These are phyloP conservation scores for Lactifluus rugatus DNA, from an alignment of 768 basidiomycete species.

Conservation along the genomic window DNA sequence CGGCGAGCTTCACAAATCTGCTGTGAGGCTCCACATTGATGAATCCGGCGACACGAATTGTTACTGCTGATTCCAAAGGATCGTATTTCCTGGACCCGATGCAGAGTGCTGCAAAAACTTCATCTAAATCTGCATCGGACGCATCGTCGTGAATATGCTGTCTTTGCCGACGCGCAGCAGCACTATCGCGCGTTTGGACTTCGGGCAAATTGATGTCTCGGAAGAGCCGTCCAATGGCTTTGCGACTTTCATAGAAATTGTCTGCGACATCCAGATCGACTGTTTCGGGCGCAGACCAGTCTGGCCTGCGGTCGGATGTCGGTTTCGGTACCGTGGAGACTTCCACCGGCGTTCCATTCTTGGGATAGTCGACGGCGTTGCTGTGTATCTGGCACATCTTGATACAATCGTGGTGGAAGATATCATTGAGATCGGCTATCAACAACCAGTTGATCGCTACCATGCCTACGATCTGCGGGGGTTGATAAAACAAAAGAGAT, in stretches of 20 bases:
- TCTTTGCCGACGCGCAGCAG: conserved; percentile 19
- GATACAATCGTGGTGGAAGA: conserved; percentile 44
- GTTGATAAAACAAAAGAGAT: background rate
- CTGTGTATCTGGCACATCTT: conserved; percentile 48
- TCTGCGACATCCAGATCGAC: conserved; percentile 22
- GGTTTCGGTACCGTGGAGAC: conserved; percentile 34
- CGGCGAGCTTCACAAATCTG: conserved; percentile 1
- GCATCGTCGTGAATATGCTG: conserved; percentile 20
- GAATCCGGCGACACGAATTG: conserved; percentile 21
- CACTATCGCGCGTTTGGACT: conserved; percentile 15
- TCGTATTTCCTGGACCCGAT: background rate
- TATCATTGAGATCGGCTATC: conserved; percentile 48
- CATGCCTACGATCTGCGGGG: conserved; percentile 43
- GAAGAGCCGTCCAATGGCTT: conserved; percentile 54
- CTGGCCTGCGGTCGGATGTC: conserved; percentile 35
- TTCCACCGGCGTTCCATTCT: conserved; percentile 32
- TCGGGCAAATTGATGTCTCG: conserved; percentile 48
- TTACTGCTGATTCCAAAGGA: conserved; percentile 15
- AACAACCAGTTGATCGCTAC: conserved; percentile 55
- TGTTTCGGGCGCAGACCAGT: conserved; percentile 61
- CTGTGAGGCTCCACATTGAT: conserved; percentile 15
- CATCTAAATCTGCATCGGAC: conserved; percentile 25
- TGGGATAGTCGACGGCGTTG: conserved; percentile 58
- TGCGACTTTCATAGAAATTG: conserved; percentile 41
- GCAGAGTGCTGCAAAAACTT: conserved; percentile 13